Evolutionary conservation across 129 eudicot species (phyloP), one percentile per base, ranked within the genome.

Genomic region (Dittrichia graveolens): DNA sequence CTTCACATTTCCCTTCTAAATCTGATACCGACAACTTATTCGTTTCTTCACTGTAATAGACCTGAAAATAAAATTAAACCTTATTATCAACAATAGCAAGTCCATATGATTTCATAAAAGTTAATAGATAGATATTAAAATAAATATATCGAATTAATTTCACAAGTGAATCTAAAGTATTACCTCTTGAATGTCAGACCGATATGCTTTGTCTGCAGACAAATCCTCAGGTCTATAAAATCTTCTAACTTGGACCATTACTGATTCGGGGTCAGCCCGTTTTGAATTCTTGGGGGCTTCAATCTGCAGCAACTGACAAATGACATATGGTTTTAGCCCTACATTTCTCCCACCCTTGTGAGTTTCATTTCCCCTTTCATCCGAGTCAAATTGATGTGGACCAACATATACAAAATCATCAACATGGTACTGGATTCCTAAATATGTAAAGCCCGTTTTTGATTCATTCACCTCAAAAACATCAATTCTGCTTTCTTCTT

Each of bases 181-280:
- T 84, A 95, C 99, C 99, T 95, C 99, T 73, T 89, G 89, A 60
- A 95, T 88, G 65, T 95, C 96, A 16, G 97, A 91, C 46, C 81
- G 69, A 79, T 95, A 95, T 6, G 96, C 99, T 84, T 91, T 95
- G 65, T 95, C 97, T 0, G 65, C 65, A 40, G 99, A 95, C 37
- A 91, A 59, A 65, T 95, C 99, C 71, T 95, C 99, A 3, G 99
- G 97, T 79, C 97, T 80, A 77, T 77, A 95, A 80, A 85, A 88
- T 83, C 95, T 91, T 72, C 96, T 75, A 68, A 85, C 90, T 57
- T 86, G 82, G 19, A 91, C 65, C 48, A 38, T 61, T 3, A 78
- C 78, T 15, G 87, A 79, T 46, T 72, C 69, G n/a, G 84, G 74
- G 19, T 91, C 84, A 67, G 70, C 65, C 45, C 74, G 62, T 74